Evolutionary conservation across 805 yeast species (phyloP).

Genomic region (Cephaloascus fragrans): DNA sequence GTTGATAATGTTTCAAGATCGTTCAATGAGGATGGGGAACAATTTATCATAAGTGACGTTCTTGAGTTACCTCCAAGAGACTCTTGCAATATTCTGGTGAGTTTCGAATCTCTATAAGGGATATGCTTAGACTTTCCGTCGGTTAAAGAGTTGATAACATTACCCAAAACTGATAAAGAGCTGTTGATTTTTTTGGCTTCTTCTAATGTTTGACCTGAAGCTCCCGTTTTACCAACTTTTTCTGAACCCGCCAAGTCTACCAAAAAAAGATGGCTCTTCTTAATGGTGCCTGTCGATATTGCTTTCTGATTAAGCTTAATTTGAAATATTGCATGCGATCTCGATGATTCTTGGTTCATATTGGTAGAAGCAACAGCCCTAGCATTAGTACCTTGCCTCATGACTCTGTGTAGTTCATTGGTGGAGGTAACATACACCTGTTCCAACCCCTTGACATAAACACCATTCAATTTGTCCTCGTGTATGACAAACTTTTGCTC

Average conservation of each 20-base stretch:
- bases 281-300: slow-evolving; percentile 42
- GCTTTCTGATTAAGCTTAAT: slow-evolving; percentile 57
- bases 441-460: slow-evolving; percentile 62
- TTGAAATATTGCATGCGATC: slow-evolving; percentile 76
- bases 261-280: slow-evolving; percentile 54
- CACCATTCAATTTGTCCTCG: slow-evolving; percentile 55
- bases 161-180: slow-evolving; percentile 69
- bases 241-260: slow-evolving; percentile 90
- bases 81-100: slow-evolving; percentile 70
- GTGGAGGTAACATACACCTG: slow-evolving; percentile 50
- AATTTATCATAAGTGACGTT: slow-evolving; percentile 63
- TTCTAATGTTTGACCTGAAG: slow-evolving; percentile 62
- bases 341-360: slow-evolving; percentile 65
- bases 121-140: slow-evolving; percentile 56
- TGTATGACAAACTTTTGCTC: slow-evolving; percentile 39
- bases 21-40: slow-evolving; percentile 53
- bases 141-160: slow-evolving; percentile 71
- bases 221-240: slow-evolving; percentile 69
- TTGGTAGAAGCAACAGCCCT: slow-evolving; percentile 54
- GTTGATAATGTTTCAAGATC: slow-evolving; percentile 62
- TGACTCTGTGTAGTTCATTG: slow-evolving; percentile 45
- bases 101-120: slow-evolving; percentile 71
- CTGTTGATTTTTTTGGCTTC: slow-evolving; percentile 81
- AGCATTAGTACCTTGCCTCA: slow-evolving; percentile 47
- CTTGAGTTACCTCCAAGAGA: slow-evolving; percentile 78